Conservation (phyloP, 371 early-diverging fungal genomes). For the Apophysomyces trapeziformis region DNA sequence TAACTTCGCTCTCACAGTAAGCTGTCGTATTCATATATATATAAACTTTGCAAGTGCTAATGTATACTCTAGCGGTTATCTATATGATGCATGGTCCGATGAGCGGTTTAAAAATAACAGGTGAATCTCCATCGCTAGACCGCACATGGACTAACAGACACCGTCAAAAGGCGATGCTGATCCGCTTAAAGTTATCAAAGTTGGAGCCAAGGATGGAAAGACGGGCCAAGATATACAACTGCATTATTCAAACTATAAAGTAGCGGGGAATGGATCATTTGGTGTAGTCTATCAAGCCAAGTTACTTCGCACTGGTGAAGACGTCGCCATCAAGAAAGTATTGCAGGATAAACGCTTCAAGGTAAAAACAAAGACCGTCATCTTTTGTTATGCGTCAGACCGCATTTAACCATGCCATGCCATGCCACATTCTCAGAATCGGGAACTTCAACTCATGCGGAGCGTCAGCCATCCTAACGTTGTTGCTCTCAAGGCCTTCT, state of each 20-base stretch:
- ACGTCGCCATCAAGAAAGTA: slow-evolving; percentile 95
- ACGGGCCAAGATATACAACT: slow-evolving; percentile 84
- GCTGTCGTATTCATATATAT: not conserved
- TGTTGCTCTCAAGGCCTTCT: slow-evolving; percentile 78
- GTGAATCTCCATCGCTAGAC: slow-evolving; percentile 10
- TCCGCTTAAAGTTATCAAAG: slow-evolving; percentile 50
- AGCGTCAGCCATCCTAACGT: slow-evolving; percentile 85
- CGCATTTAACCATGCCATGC: not conserved
- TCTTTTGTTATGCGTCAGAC: slow-evolving; percentile 13
- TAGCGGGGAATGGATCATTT: slow-evolving; percentile 94
- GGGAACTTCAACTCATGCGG: slow-evolving; percentile 92
- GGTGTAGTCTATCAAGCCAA: slow-evolving; percentile 96
- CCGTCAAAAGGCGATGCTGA: slow-evolving; percentile 49
- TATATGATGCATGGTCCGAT: slow-evolving; percentile 32
- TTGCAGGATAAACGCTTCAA: slow-evolving; percentile 96
- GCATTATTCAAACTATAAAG: slow-evolving; percentile 86
- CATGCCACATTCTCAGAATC: slow-evolving; percentile 60
- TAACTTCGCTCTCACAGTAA: not conserved
- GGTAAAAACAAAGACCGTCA: slow-evolving; percentile 44
- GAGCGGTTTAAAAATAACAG: slow-evolving; percentile 35
- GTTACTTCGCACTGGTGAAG: slow-evolving; percentile 76
- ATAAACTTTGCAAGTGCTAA: no score
- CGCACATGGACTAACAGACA: slow-evolving; percentile 1
- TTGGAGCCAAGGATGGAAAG: slow-evolving; percentile 82
- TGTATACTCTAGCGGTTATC: no score